Percentiles rank a stretch among this genome's conserved stretches.
Conservation (phyloP, 1,284 basidiomycete species). For the Mycena sp. region DNA sequence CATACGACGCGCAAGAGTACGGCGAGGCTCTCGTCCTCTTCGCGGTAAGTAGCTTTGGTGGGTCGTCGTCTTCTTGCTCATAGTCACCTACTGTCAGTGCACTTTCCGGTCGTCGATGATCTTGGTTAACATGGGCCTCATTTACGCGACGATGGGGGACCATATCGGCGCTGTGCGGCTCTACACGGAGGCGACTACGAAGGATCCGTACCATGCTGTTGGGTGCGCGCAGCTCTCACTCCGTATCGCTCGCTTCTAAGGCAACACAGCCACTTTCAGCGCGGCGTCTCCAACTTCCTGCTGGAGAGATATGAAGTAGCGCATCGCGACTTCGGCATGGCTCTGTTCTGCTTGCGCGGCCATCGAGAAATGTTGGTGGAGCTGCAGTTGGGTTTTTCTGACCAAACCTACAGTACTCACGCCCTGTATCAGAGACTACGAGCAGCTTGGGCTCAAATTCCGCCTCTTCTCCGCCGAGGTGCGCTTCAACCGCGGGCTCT, state of each 20-base stretch:
- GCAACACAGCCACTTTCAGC: slow-evolving; percentile 76
- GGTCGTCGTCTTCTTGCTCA: slow-evolving; percentile 6
- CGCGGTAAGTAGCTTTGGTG: slow-evolving; percentile 53
- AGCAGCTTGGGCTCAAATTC: slow-evolving; percentile 91
- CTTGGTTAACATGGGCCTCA: slow-evolving; percentile 88
- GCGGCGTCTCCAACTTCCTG: slow-evolving; percentile 87
- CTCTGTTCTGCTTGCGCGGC: slow-evolving; percentile 79
- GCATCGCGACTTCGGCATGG: slow-evolving; percentile 82
- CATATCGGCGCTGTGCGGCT: slow-evolving; percentile 84
- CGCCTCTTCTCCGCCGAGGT: slow-evolving; percentile 86
- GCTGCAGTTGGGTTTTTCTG: too few relatives aligned
- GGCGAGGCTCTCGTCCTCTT: slow-evolving; percentile 77
- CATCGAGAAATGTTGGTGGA: slow-evolving; percentile 80
- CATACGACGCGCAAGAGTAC: slow-evolving; percentile 86
- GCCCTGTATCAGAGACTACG: slow-evolving; percentile 65
- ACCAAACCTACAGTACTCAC: slow-evolving; percentile 8
- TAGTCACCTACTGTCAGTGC: slow-evolving; percentile 11
- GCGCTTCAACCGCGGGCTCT: slow-evolving; percentile 85
- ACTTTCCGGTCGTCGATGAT: slow-evolving; percentile 86
- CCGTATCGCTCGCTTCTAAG: background rate
- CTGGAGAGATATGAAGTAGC: slow-evolving; percentile 79
- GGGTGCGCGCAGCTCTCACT: slow-evolving; percentile 61
- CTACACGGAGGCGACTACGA: slow-evolving; percentile 76
- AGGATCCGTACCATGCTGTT: slow-evolving; percentile 87
- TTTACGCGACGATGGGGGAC: slow-evolving; percentile 87